Percentiles rank a stretch among this genome's conserved stretches.
phyloP scores from a whole-genome alignment of 371 early-diverging fungal genomes.

The Lichtheimia ornata region DNA sequence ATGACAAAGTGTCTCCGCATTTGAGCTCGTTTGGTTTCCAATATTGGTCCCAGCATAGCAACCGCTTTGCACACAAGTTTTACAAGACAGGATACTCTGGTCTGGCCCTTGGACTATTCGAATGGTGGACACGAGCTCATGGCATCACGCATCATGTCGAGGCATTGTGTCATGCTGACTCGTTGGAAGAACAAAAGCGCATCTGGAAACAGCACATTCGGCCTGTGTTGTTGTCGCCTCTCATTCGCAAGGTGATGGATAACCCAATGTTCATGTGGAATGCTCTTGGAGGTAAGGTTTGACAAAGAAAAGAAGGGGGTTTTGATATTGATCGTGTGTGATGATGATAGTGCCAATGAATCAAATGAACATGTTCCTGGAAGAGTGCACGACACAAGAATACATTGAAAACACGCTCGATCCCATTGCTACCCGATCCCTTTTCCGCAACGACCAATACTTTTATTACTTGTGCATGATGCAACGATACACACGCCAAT shows the following conservation, averaged over 20 bases:
- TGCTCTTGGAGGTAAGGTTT: constrained; percentile 66
- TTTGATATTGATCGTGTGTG: not conserved
- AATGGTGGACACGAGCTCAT: constrained; percentile 62
- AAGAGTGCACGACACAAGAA: constrained; percentile 77
- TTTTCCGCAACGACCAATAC: constrained; percentile 74
- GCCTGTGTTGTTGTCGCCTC: constrained; percentile 62
- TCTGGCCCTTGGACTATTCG: constrained; percentile 70
- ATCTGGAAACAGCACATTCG: constrained; percentile 72
- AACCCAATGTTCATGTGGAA: constrained; percentile 88
- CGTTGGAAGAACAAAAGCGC: constrained; percentile 61
- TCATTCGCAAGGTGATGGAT: constrained; percentile 66
- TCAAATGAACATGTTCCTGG: constrained; percentile 85
- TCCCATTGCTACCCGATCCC: constrained; percentile 67
- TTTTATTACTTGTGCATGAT: constrained; percentile 81
- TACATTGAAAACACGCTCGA: constrained; percentile 84
- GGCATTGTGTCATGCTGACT: constrained; percentile 55
- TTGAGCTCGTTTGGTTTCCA: constrained; percentile 76
- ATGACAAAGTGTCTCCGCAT: constrained; percentile 71
- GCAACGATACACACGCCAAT: constrained; percentile 63
- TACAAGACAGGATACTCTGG: constrained; percentile 88
- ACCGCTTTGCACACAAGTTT: constrained; percentile 63
- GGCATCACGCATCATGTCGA: constrained; percentile 63
- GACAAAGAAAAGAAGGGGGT: not conserved
- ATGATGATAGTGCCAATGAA: constrained; percentile 70
- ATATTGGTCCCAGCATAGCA: constrained; percentile 74